A percentile compares a stretch with the other conserved stretches of the same genome.
phyloP scores from a whole-genome alignment of 2,329 filamentous ascomycete genomes.

The Xylariaceae sp. region DNA sequence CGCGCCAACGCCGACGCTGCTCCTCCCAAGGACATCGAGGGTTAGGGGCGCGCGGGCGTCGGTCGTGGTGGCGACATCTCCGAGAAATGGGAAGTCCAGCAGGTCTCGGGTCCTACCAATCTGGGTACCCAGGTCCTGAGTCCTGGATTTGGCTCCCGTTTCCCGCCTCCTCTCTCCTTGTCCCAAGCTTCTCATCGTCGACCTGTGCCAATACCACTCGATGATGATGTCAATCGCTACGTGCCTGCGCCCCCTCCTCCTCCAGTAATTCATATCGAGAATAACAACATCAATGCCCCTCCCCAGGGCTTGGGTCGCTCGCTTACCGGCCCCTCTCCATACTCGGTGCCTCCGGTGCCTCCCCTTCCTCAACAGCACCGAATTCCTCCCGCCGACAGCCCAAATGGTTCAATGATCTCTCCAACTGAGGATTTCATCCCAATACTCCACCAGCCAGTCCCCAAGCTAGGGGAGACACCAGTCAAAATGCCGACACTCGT shows the following conservation, averaged over 20 bases:
- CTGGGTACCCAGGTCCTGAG: constrained; percentile 25
- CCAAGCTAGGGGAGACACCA: constrained; percentile 12
- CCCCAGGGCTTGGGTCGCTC: constrained; percentile 16
- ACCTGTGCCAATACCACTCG: constrained; percentile 19
- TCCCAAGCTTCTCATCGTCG: constrained; percentile 25
- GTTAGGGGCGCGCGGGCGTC: constrained; percentile 47
- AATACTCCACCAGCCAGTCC: constrained; percentile 23
- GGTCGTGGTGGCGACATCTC: constrained; percentile 25
- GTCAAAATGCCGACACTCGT: constrained; percentile 8
- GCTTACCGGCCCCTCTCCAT: constrained; percentile 6
- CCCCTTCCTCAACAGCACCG: constrained; percentile 4
- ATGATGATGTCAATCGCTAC: constrained; percentile 19
- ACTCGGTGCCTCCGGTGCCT: constrained; percentile 5
- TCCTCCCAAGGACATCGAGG: constrained; percentile 46
- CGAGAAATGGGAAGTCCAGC: constrained; percentile 13
- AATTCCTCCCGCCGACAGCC: constrained; percentile 7
- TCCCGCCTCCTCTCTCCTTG: constrained; percentile 20
- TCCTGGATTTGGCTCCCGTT: constrained; percentile 19
- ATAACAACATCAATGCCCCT: constrained; percentile 10
- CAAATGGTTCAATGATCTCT: constrained; percentile 11
- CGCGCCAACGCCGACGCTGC: constrained; percentile 24
- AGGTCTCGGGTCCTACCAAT: constrained; percentile 23
- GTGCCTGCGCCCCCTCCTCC: constrained; percentile 20
- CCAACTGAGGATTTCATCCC: constrained; percentile 25
- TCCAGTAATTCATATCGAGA: constrained; percentile 13